These are phyloP conservation scores for Dinochytrium kinnereticum DNA, from an alignment of 371 early-diverging fungal species.

Conservation along the genomic window DNA sequence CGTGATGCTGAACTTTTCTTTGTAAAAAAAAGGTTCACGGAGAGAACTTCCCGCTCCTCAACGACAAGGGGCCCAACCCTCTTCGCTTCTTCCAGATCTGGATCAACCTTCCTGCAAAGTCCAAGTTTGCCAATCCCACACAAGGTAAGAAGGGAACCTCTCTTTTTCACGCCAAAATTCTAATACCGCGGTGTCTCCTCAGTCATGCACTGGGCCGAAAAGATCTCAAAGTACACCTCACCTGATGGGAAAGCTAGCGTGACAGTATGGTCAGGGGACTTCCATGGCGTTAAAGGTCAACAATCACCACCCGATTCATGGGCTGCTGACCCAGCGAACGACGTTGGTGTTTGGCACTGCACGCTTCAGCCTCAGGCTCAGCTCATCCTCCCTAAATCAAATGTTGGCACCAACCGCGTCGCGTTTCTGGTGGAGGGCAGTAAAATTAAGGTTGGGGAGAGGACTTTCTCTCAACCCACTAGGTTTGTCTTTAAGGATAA, in stretches of 20 bases:
- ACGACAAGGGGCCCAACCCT: constrained; percentile 2
- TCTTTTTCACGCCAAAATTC: not conserved
- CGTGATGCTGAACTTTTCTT: not conserved
- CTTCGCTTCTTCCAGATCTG: not conserved
- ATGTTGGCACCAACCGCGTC: constrained; percentile 16
- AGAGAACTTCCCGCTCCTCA: constrained; percentile 18
- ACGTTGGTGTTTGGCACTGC: constrained; percentile 25
- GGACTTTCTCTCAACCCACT: not conserved
- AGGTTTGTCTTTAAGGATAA: not conserved
- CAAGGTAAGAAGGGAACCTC: not conserved
- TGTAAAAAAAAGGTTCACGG: not conserved
- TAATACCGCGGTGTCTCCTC: not conserved
- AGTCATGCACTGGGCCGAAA: constrained; percentile 38
- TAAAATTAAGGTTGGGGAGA: constrained; percentile 3
- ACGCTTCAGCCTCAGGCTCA: constrained; percentile 17
- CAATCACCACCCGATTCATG: constrained; percentile 14
- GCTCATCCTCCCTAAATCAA: constrained; percentile 17
- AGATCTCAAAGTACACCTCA: constrained; percentile 9
- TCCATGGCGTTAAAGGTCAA: constrained; percentile 20
- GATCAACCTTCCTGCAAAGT: constrained; percentile 16
- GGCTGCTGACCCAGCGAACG: constrained; percentile 24
- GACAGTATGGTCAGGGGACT: constrained; percentile 30
- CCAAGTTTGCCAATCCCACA: constrained; percentile 8
- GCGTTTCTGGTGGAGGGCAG: constrained; percentile 24
- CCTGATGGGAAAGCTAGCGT: constrained; percentile 21